Evolutionary conservation across 1,284 basidiomycete species (phyloP), one percentile per base, ranked within the genome.

Genomic region (Takashimella koratensis): DNA sequence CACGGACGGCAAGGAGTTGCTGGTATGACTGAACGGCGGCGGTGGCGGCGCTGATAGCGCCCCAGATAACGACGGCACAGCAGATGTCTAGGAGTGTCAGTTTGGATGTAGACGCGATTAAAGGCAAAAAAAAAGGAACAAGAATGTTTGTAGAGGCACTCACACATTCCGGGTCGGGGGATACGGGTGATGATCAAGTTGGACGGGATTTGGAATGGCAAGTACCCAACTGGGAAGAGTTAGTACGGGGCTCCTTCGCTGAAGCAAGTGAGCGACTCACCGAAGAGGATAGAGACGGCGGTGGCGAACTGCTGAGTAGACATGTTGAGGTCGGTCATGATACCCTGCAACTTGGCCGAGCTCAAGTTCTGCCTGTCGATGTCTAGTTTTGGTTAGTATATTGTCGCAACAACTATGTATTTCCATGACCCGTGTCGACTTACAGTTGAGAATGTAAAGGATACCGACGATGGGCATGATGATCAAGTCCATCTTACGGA

Each of bases 221-320:
- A 62, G 53, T 76, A 74, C 19, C 71, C 71, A 39, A 70, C 62
- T 41, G 45, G 56, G n/a, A n/a, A n/a, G n/a, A n/a, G n/a, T n/a
- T n/a, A n/a, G n/a, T n/a, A n/a, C n/a, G n/a, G n/a, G n/a, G n/a
- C n/a, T n/a, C n/a, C n/a, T n/a, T n/a, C n/a, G n/a, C n/a, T n/a
- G n/a, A n/a, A n/a, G n/a, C 23, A 39, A 16, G 26, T 5, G 24
- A 11, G 12, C n/a, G 10, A 51, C 49, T 42, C 25, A 56, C 49
- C 74, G 47, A 63, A 78, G 3, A 77, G 68, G 47, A 78, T 69
- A 1, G 72, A 67, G 22, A 78, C 59, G 3, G 68, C 64, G 0
- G 70, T 71, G n/a, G 66, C 64, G 48, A 68, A 74, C 42, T 71
- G 56, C n/a, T 59, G 54, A 5, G 57, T 60, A 5, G 56, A 30